phyloP scores from a whole-genome alignment of 2,329 filamentous ascomycete genomes.

The Ceratocystis variospora region DNA sequence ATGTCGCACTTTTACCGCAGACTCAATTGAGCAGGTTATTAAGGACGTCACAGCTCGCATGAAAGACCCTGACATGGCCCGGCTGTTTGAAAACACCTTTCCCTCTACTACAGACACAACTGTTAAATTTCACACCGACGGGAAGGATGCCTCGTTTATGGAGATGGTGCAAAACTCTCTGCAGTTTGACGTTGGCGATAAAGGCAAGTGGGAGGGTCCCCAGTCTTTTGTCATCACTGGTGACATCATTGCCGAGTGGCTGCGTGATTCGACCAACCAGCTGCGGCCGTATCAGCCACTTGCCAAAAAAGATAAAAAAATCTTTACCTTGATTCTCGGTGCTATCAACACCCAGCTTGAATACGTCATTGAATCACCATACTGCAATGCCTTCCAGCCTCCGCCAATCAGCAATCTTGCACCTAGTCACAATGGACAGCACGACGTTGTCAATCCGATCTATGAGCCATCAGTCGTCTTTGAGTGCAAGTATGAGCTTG shows the following conservation, averaged over 20 bases:
- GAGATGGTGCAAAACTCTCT: slow-evolving; percentile 27
- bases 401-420: slow-evolving; percentile 67
- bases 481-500: slow-evolving; percentile 97
- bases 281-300: slow-evolving; percentile 77
- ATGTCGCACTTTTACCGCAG: slow-evolving; percentile 82
- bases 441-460: slow-evolving; percentile 69
- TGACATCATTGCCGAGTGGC: slow-evolving; percentile 86
- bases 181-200: slow-evolving; percentile 30
- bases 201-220: slow-evolving; percentile 62
- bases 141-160: slow-evolving; percentile 28
- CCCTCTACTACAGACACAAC: slow-evolving; percentile 87
- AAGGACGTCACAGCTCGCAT: slow-evolving; percentile 65
- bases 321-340: slow-evolving; percentile 71
- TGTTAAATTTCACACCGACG: slow-evolving; percentile 70
- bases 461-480: slow-evolving; percentile 82
- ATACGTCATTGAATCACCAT: slow-evolving; percentile 85
- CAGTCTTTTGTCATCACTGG: slow-evolving; percentile 91
- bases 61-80: slow-evolving; percentile 72
- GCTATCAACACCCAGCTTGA: slow-evolving; percentile 94
- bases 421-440: slow-evolving; percentile 62
- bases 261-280: slow-evolving; percentile 88
- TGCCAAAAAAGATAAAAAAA: slow-evolving; percentile 63
- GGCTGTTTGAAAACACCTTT: slow-evolving; percentile 89
- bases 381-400: slow-evolving; percentile 97
- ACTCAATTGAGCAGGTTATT: slow-evolving; percentile 79